Evolutionary conservation across 306 rosid genomes (phyloP), one percentile per base, ranked within the genome.

Genomic region (Notholithocarpus densiflorus): DNA sequence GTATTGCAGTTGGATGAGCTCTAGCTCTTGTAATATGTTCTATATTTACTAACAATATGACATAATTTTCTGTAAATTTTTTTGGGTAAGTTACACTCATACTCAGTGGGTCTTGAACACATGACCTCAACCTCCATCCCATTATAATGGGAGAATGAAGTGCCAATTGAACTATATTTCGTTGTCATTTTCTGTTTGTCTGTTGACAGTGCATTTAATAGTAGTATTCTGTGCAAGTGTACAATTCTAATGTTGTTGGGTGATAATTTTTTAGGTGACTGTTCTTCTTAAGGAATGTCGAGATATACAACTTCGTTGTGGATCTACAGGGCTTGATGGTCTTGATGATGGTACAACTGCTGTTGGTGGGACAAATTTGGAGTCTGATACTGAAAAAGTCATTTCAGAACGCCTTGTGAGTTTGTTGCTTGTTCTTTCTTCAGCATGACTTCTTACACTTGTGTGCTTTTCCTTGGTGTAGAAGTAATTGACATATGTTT

Each of bases 251-350:
- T 78, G 56, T 61, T 75, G 23, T 69, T 71, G 34, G 68, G 8
- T 72, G 56, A 51, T 69, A 24, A 75, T 71, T 1, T 70, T 81
- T 76, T 83, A 95, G 99, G 97, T 95, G 72, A 89, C 99, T 18
- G 75, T 95, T 78, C 98, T 95, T 79, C 75, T 95, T 76, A 95
- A 95, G 88, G 99, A 93, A 80, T 95, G 99, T 76, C 96, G 93
- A 79, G 99, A 95, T 75, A 83, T 95, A 60, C 99, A 95, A 81
- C 89, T 95, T 85, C 96, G 98, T 53, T 89, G 98, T 78, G 90
- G 93, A 65, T 87, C 92, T 77, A 48, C 79, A 65, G 87, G 84
- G 59, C 68, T 79, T 72, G 95, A 88, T 80, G 75, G 68, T 70
- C 72, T 37, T 72, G 80, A 76, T 71, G 87, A 81, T 71, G 73